Conservation (phyloP, 2,329 filamentous ascomycete species). For the Sphaerulina populicola region DNA sequence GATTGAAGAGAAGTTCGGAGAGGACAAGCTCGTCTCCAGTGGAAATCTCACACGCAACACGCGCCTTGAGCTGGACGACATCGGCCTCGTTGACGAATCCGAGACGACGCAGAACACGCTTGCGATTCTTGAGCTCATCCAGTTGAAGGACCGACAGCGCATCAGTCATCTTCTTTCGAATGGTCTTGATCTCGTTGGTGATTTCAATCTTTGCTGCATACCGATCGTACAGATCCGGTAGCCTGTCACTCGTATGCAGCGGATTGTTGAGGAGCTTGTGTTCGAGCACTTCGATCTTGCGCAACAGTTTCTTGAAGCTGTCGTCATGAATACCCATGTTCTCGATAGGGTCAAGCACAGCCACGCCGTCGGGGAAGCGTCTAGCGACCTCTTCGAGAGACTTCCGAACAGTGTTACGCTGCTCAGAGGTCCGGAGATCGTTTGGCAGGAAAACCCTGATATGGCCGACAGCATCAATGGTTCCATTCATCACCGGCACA, state of each 20-base stretch:
- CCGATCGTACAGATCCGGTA: slow-evolving; percentile 77
- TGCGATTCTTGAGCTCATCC: slow-evolving; percentile 91
- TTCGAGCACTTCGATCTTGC: slow-evolving; percentile 94
- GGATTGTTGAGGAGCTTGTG: slow-evolving; percentile 81
- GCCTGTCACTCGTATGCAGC: slow-evolving; percentile 77
- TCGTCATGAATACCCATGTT: slow-evolving; percentile 94
- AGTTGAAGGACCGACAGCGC: slow-evolving; percentile 85
- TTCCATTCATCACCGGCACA: slow-evolving; percentile 77
- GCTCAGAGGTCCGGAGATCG: slow-evolving; percentile 60
- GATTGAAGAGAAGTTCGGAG: slow-evolving; percentile 87
- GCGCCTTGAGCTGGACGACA: slow-evolving; percentile 92
- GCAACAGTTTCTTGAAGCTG: slow-evolving; percentile 80
- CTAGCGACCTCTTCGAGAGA: slow-evolving; percentile 68
- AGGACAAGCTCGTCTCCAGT: slow-evolving; percentile 92
- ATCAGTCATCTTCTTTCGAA: slow-evolving; percentile 77
- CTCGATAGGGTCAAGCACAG: slow-evolving; percentile 83
- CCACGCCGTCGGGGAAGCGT: slow-evolving; percentile 86
- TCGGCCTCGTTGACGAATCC: slow-evolving; percentile 94
- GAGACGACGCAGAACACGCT: slow-evolving; percentile 85
- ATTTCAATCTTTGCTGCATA: slow-evolving; percentile 74
- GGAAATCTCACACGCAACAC: slow-evolving; percentile 95
- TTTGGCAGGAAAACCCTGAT: slow-evolving; percentile 75
- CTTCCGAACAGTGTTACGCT: slow-evolving; percentile 60
- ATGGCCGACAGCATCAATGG: slow-evolving; percentile 75
- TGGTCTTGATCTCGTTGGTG: slow-evolving; percentile 69